A percentile compares a stretch with the other conserved stretches of the same genome.
These are phyloP conservation scores for Alternaria triticina DNA, from an alignment of 2,329 filamentous ascomycete species.

Conservation along the genomic window DNA sequence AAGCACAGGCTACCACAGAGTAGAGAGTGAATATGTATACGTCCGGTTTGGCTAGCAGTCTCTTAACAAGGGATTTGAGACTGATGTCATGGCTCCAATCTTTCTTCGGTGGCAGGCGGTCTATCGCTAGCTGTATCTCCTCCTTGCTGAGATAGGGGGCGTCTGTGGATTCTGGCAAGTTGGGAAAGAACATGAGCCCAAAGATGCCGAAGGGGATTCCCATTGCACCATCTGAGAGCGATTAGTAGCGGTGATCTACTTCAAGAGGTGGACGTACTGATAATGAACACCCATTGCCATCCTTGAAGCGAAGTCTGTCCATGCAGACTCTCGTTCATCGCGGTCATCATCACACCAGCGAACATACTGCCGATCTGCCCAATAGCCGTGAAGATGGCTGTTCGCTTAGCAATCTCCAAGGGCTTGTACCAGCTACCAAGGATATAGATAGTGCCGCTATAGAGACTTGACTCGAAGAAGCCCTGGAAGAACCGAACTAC, in stretches of 20 bases:
- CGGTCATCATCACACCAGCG: slow-evolving; percentile 43
- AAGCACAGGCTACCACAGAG: slow-evolving; percentile 44
- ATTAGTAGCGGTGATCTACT: slow-evolving; percentile 1
- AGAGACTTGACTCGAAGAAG: slow-evolving; percentile 36
- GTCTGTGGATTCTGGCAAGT: slow-evolving; percentile 34
- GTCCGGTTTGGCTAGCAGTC: slow-evolving; percentile 29
- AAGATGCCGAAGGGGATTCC: slow-evolving; percentile 39
- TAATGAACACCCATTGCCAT: slow-evolving; percentile 41
- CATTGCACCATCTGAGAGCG: slow-evolving; percentile 32
- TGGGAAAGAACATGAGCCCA: slow-evolving; percentile 36
- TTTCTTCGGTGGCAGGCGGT: slow-evolving; percentile 33
- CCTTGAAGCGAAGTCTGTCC: slow-evolving; percentile 26
- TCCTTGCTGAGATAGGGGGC: slow-evolving; percentile 31
- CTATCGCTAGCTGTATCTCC: slow-evolving; percentile 33
- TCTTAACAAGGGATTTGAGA: slow-evolving; percentile 28
- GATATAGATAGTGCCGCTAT: slow-evolving; percentile 40
- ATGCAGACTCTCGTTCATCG: slow-evolving; percentile 36
- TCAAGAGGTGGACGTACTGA: slow-evolving; percentile 18
- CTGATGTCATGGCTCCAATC: slow-evolving; percentile 34
- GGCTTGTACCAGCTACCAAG: slow-evolving; percentile 39
- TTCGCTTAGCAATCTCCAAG: slow-evolving; percentile 36
- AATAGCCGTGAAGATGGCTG: slow-evolving; percentile 39
- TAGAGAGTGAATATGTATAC: slow-evolving; percentile 51
- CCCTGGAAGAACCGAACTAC: slow-evolving; percentile 37
- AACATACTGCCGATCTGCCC: slow-evolving; percentile 42